Percentiles rank a stretch among this genome's conserved stretches.
Conservation (phyloP, 306 rosid genomes). For the Quercus berberidifolia region DNA sequence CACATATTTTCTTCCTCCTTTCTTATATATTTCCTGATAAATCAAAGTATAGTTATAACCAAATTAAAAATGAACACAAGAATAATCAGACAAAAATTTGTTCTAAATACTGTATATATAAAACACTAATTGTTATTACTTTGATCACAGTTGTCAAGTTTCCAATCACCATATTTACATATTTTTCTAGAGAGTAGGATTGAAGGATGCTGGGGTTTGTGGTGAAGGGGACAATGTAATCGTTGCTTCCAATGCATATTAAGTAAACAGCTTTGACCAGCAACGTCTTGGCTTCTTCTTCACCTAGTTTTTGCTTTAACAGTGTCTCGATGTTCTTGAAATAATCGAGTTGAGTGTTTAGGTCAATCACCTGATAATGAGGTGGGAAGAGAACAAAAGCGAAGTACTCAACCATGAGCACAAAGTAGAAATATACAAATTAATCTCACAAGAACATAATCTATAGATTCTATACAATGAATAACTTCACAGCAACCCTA, state of each 20-base stretch:
- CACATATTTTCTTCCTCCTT: neutral
- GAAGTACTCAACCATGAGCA: neutral
- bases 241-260: neutral
- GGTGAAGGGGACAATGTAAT: neutral
- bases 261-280: neutral
- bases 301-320: too few species aligned
- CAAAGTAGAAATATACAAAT: neutral
- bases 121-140: neutral
- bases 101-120: neutral
- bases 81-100: too few species aligned
- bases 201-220: neutral
- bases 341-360: too few species aligned
- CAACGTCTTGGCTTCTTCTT: too few species aligned
- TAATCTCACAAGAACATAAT: neutral
- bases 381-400: neutral
- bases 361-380: too few species aligned
- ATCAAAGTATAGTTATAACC: neutral
- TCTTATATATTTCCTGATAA: neutral
- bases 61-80: neutral
- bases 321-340: too few species aligned
- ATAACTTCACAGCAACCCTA: too few species aligned
- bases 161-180: neutral
- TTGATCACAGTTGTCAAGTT: neutral
- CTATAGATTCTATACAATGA: too few species aligned
- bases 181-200: neutral